phyloP scores from a whole-genome alignment of 108 stramenopile genomes.

The Nitzschia putrida region DNA sequence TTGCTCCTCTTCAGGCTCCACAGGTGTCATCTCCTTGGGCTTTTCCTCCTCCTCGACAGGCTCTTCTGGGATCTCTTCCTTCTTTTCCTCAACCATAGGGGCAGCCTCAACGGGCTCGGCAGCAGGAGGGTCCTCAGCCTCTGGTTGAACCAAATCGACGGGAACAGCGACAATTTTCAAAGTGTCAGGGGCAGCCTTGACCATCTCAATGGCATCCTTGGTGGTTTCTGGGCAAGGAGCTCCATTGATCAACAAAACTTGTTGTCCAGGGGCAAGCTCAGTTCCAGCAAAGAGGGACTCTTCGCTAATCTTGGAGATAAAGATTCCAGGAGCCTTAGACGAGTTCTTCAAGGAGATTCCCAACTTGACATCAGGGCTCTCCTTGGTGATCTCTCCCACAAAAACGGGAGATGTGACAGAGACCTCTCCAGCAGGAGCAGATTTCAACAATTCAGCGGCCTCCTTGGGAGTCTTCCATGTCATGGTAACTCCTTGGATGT shows the following conservation, averaged over 20 bases:
- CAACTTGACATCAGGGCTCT: conserved; percentile 10
- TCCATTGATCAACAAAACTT: conserved; percentile 35
- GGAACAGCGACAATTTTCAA: conserved; percentile 21
- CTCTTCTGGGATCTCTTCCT: conserved; percentile 20
- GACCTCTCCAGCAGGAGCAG: conserved; percentile 23
- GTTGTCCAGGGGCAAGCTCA: conserved; percentile 24
- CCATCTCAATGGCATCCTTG: conserved; percentile 32
- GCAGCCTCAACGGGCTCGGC: conserved; percentile 12
- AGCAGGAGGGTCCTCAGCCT: conserved; percentile 15
- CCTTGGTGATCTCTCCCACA: conserved; percentile 21
- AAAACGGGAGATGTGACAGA: conserved; percentile 8
- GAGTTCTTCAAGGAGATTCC: conserved; percentile 37
- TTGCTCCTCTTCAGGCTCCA: background rate
- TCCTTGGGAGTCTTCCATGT: conserved; percentile 38
- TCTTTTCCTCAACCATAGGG: conserved; percentile 20
- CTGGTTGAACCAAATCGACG: background rate
- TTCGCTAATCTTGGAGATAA: conserved; percentile 28
- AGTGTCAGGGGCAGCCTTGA: conserved; percentile 23
- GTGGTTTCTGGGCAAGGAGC: conserved; percentile 11
- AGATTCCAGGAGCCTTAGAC: conserved; percentile 29
- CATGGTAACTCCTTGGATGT: conserved; percentile 24
- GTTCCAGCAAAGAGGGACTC: conserved; percentile 29
- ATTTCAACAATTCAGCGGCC: conserved; percentile 25
- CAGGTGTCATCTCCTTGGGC: background rate
- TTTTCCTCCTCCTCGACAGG: conserved; percentile 19